Percentiles rank a stretch among this genome's conserved stretches.
These are phyloP conservation scores for Liriodendron chinense DNA, from an alignment of 164 flowering plant species.

Conservation along the genomic window DNA sequence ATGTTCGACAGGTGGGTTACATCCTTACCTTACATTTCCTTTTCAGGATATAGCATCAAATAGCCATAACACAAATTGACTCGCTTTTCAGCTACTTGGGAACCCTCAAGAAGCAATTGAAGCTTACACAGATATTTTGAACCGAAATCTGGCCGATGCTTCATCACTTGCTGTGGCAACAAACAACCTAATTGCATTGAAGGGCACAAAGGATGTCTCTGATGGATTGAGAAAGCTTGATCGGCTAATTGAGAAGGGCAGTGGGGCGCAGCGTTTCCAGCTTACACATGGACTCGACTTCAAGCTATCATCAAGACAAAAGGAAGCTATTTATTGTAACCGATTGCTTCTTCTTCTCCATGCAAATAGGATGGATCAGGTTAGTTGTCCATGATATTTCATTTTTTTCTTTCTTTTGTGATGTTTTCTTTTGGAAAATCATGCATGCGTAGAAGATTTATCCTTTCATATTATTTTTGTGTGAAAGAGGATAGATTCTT, in stretches of 20 bases:
- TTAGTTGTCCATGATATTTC: conserved; percentile 14
- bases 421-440: neutral
- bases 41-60: neutral
- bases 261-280: conserved; percentile 43
- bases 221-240: conserved; percentile 84
- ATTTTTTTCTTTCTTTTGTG: neutral
- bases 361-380: conserved; percentile 86
- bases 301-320: conserved; percentile 78
- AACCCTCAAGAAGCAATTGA: conserved; percentile 63
- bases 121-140: conserved; percentile 56
- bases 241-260: conserved; percentile 65
- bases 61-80: conserved; percentile 10
- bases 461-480: no score
- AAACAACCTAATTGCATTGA: conserved; percentile 73
- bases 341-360: conserved; percentile 80
- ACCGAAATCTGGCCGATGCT: conserved; percentile 69
- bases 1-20: conserved; percentile 75
- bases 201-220: conserved; percentile 78
- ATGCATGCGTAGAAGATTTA: no score
- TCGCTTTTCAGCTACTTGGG: conserved; percentile 61
- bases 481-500: no score
- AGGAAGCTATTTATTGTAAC: conserved; percentile 71
- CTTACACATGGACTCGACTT: conserved; percentile 64
- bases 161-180: conserved; percentile 83
- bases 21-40: neutral